A percentile compares a stretch with the other conserved stretches of the same genome.
Conservation (phyloP, 2,329 filamentous ascomycete genomes). For the Exophiala dermatitidis region DNA sequence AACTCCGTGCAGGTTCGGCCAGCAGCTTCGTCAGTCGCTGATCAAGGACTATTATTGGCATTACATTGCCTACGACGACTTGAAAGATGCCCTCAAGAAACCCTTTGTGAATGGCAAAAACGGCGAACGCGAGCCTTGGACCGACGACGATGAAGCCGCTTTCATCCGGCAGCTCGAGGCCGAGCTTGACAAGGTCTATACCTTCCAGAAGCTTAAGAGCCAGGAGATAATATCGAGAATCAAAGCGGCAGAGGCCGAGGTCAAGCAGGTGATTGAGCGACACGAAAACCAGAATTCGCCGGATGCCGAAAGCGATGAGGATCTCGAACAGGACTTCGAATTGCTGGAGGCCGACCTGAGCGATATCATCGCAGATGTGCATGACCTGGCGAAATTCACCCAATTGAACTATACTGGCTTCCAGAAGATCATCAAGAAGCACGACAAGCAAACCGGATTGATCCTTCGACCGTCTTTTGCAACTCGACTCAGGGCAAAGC, state of each 20-base stretch:
- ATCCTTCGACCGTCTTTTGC: conserved; percentile 94
- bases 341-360: conserved; percentile 89
- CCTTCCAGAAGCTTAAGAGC: conserved; percentile 94
- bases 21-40: conserved; percentile 89
- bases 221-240: conserved; percentile 92
- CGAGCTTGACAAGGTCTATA: conserved; percentile 95
- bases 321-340: conserved; percentile 81
- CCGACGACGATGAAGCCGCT: conserved; percentile 79
- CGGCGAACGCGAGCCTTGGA: conserved; percentile 62
- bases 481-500: conserved; percentile 84
- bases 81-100: conserved; percentile 79
- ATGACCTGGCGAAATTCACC: conserved; percentile 95
- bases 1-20: conserved; percentile 62
- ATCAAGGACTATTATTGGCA: conserved; percentile 97
- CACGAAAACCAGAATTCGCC: conserved; percentile 49
- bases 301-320: conserved; percentile 32
- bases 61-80: conserved; percentile 94
- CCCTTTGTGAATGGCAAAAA: conserved; percentile 51
- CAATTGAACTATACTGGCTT: conserved; percentile 98
- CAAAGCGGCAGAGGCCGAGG: conserved; percentile 77
- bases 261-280: conserved; percentile 74
- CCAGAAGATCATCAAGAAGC: conserved; percentile 99
- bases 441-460: conserved; percentile 97
- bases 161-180: conserved; percentile 83
- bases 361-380: conserved; percentile 96